Evolutionary conservation across 2,329 filamentous ascomycete genomes (phyloP).

Genomic region (Monilinia aucupariae): DNA sequence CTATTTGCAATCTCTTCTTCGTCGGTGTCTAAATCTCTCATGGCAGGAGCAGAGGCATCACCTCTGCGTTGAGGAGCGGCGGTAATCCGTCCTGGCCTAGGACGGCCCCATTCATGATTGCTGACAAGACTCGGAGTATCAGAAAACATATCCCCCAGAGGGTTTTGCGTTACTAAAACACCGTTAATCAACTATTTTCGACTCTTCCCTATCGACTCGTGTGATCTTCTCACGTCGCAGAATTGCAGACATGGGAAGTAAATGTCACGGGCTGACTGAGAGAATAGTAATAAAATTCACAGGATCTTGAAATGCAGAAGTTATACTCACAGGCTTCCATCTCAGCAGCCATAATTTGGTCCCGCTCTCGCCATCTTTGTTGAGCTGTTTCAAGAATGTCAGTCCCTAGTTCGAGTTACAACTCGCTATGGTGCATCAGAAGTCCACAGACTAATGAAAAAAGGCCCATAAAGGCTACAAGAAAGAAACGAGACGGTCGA

Average conservation of each 20-base stretch:
- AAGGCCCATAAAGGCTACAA: neutral
- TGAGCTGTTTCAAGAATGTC: neutral
- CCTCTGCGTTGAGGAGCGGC: neutral
- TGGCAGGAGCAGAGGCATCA: neutral
- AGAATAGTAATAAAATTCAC: neutral
- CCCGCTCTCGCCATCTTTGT: neutral
- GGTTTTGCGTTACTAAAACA: neutral
- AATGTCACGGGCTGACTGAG: neutral
- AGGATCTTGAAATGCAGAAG: neutral
- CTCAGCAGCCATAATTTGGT: neutral
- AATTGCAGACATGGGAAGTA: neutral
- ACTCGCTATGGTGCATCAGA: neutral
- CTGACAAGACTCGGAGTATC: neutral
- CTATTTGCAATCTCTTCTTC: neutral
- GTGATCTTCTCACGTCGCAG: neutral
- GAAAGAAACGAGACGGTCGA: neutral
- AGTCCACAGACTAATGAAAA: neutral
- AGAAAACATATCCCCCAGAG: neutral
- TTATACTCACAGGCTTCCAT: neutral
- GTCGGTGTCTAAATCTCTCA: conserved; percentile 1
- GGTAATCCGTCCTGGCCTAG: neutral
- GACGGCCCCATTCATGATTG: neutral
- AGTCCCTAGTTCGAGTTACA: neutral
- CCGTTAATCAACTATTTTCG: neutral
- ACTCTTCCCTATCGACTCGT: neutral